phyloP scores from a whole-genome alignment of 192 early-diverging fungal species.

The Dimargaris verticillata region DNA sequence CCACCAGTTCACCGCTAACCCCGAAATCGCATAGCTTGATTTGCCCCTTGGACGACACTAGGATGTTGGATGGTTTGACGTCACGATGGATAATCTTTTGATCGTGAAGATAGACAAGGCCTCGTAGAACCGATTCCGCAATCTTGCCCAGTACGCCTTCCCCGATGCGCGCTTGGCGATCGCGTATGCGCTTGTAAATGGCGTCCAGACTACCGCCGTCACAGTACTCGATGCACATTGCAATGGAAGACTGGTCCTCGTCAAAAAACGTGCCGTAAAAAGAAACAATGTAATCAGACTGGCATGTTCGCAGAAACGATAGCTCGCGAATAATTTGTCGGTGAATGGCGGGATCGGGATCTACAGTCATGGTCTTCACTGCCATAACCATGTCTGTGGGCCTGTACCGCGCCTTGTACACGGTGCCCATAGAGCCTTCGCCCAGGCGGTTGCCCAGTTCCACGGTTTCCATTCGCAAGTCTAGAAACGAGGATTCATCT shows the following conservation, averaged over 20 bases:
- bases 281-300: constrained; percentile 83
- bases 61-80: constrained; percentile 95
- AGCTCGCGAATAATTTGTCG: constrained; percentile 84
- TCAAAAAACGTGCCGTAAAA: constrained; percentile 86
- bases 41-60: constrained; percentile 72
- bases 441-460: constrained; percentile 62
- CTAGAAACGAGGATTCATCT: constrained; percentile 13
- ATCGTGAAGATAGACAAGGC: constrained; percentile 76
- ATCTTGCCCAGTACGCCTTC: constrained; percentile 82
- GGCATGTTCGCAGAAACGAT: constrained; percentile 71
- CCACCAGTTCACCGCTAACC: constrained; percentile 77
- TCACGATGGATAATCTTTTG: constrained; percentile 89
- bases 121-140: constrained; percentile 74
- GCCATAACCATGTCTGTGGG: constrained; percentile 75
- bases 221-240: constrained; percentile 96
- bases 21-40: constrained; percentile 98
- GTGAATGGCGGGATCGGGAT: constrained; percentile 49
- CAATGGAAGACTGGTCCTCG: constrained; percentile 59
- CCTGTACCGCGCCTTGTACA: constrained; percentile 65
- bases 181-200: constrained; percentile 62
- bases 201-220: constrained; percentile 82
- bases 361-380: constrained; percentile 60
- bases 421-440: constrained; percentile 86
- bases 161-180: constrained; percentile 59
- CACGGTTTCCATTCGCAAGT: constrained; percentile 46